Base-by-base conservation (phyloP, 148 eudicot genomes). In the Vaccinium darrowii region DNA sequence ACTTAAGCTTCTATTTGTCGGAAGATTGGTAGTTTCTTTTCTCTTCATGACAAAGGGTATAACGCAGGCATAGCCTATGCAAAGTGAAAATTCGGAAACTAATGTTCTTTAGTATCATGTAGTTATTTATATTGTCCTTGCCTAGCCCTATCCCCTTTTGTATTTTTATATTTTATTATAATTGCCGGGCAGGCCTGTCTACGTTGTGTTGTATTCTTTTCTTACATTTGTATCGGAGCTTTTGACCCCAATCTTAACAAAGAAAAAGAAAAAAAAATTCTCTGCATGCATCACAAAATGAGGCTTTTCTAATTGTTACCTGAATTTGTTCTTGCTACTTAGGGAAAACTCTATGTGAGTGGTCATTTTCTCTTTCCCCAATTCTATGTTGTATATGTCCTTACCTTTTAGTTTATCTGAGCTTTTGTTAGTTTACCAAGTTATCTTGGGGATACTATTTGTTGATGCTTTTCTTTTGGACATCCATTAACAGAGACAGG, bases 401-500 rank as follows among this genome's bases (percentile, higher is more conserved):
- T 75, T 51, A 43, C 78, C 78, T 47, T 12, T 25, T 1, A 75
- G 6, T 75, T 47, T 43, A 47, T 76, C 12, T 75, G 51, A 19
- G 51, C 60, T 56, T 27, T 50, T 47, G 43, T 6, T 27, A 11
- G 13, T 13, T 65, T 25, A 50, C 74, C 60, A 36, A 36, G 39
- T 36, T 36, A 36, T 43, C 47, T 8, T 13, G 56, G 56, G 25
- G 21, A 57, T 76, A 58, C 51, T 76, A 39, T 7, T 7, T 53
- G 8, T 58, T 60, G 12, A 62, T 63, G 62, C 21, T 27, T 74
- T 80, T 43, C 56, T 53, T 53, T 75, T 49, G 78, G 54, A 57
- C 39, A 52, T 81, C 50, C 76, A 58, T 21, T 82, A 74, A 85
- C 94, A 93, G 99, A 96, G 92, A 94, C 99, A 8, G 99, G 98